Evolutionary conservation across 768 basidiomycete genomes (phyloP), one percentile per base, ranked within the genome.

Genomic region (Lepiota brunneoincarnata): DNA sequence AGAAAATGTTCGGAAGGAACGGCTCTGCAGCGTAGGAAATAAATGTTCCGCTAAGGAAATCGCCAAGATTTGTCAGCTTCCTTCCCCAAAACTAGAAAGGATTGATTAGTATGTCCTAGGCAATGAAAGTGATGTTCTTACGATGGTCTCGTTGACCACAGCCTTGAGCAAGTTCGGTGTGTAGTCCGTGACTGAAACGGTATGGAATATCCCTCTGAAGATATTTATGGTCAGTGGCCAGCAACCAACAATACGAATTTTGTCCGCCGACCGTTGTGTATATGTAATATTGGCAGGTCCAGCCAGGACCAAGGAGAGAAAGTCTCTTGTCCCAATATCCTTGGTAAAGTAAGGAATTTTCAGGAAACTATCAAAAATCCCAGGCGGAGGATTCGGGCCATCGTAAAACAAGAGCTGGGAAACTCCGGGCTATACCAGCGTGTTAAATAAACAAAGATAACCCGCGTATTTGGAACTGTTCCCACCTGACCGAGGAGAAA

Each of bases 331-430:
- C 1, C 54, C 60, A 2, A 81, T 62, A 53, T 80, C 72, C 49
- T 64, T 63, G 2, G 61, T 62, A 20, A 78, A 42, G 15, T 61
- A 50, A 1, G 77, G 75, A 28, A 83, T 76, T 1, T 65, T 67
- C 15, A 81, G 51, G 63, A 81, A 80, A 2, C 72, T 71, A 51
- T 83, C 80, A 53, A 83, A 83, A 28, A 80, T 73, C 1, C 78
- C 80, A 0, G 57, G 47, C 0, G 80, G 81, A 1, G 74, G 74
- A 0, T 61, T 68, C 15, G 84, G 83, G 0, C 54, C 78, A 57
- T 87, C 79, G 60, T 87, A 87, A 65, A 87, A 88, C n/a, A 86
- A 49, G 2, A 81, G 38, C 5, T 67, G 62, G 7, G 56, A 59
- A 14, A 71, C 50, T n/a, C 56, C 40, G 40, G 53, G 45, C 53